phyloP scores from a whole-genome alignment of 2,329 filamentous ascomycete species.

The Zymoseptoria tritici region DNA sequence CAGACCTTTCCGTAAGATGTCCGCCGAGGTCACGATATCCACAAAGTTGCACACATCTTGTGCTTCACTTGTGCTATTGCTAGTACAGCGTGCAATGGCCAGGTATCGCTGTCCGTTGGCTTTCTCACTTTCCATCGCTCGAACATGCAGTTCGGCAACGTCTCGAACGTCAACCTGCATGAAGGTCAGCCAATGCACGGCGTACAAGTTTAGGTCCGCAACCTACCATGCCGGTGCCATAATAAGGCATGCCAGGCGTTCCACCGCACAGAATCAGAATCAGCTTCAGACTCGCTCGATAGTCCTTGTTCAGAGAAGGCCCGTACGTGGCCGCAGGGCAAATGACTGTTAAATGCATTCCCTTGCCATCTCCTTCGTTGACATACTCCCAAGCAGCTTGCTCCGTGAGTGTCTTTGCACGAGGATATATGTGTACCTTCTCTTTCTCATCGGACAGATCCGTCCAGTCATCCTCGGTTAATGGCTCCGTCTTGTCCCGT shows the following conservation, averaged over 20 bases:
- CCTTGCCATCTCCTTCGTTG: not conserved
- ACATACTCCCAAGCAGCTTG: constrained; percentile 12
- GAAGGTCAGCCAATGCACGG: not conserved
- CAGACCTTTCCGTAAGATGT: constrained; percentile 9
- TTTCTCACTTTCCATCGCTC: constrained; percentile 4
- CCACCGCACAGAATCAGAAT: constrained; percentile 9
- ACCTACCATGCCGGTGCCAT: constrained; percentile 10
- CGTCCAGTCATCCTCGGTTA: constrained; percentile 15
- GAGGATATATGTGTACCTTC: constrained; percentile 14
- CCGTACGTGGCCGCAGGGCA: constrained; percentile 12
- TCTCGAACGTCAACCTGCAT: constrained; percentile 8
- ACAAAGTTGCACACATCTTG: constrained; percentile 12
- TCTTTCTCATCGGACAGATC: constrained; percentile 12
- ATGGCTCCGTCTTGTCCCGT: constrained; percentile 8
- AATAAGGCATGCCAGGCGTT: constrained; percentile 11
- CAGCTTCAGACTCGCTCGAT: constrained; percentile 11
- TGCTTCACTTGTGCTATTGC: not conserved
- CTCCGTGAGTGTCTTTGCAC: constrained; percentile 14
- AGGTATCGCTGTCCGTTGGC: constrained; percentile 11
- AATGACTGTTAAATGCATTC: constrained; percentile 8
- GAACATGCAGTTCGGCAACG: constrained; percentile 8
- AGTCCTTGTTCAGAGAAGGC: constrained; percentile 10
- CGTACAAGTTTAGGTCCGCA: not conserved
- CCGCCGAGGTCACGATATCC: constrained; percentile 6
- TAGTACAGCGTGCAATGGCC: constrained; percentile 5